Evolutionary conservation across 2,329 filamentous ascomycete genomes (phyloP).

Genomic region (Alternaria arbusti): DNA sequence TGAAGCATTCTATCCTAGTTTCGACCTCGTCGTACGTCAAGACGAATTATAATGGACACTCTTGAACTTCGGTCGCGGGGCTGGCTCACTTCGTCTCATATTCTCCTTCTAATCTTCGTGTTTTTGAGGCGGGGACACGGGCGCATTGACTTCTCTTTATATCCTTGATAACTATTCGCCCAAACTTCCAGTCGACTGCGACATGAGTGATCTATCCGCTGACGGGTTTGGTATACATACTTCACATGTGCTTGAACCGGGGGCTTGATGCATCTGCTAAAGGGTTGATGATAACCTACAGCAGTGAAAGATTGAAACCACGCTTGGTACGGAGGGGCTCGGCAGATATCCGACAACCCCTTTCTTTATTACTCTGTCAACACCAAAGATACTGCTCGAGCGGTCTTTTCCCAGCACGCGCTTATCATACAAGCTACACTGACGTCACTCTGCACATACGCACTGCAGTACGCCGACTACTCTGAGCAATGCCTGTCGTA

Average conservation of each 20-base stretch:
- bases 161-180: neutral
- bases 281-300: neutral
- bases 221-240: neutral
- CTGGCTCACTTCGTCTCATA: neutral
- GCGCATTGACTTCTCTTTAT: neutral
- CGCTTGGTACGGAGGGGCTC: neutral
- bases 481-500: neutral
- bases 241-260: neutral
- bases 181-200: neutral
- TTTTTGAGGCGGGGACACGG: neutral
- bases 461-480: neutral
- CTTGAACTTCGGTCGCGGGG: neutral
- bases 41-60: neutral
- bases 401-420: neutral
- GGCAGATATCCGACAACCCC: neutral
- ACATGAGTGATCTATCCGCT: neutral
- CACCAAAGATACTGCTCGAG: neutral
- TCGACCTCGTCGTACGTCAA: neutral
- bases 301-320: neutral
- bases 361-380: neutral
- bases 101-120: fast-evolving
- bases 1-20: no score
- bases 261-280: neutral
- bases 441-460: neutral
- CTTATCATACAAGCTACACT: neutral